These are phyloP conservation scores for Pseudogymnoascus sp. DNA, from an alignment of 2,329 filamentous ascomycete genomes.

Conservation along the genomic window DNA sequence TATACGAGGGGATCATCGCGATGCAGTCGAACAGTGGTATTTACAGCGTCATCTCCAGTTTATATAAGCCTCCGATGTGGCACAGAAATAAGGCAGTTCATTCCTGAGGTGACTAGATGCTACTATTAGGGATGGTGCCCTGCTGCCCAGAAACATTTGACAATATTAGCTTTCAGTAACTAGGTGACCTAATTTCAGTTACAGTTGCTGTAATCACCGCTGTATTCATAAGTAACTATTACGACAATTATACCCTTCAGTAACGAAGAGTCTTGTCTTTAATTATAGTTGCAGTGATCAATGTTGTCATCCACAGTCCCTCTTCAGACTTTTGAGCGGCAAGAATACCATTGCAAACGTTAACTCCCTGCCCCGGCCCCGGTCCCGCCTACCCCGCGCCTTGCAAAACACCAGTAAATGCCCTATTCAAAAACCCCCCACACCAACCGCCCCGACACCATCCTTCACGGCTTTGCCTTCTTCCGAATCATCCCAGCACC, in stretches of 20 bases:
- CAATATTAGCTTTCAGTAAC: not conserved
- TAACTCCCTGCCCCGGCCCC: not conserved
- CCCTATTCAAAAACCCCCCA: not conserved
- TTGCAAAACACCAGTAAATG: not conserved
- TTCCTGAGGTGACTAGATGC: not conserved
- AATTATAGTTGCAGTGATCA: not conserved
- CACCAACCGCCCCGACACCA: not conserved
- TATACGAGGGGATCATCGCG: slow-evolving; percentile 5
- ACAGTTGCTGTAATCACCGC: not conserved
- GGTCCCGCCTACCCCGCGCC: not conserved
- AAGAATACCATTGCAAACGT: not conserved
- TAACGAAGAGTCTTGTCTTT: not conserved
- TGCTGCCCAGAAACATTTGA: too few relatives aligned
- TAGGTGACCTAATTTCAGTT: not conserved
- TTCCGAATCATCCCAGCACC: slow-evolving; percentile 46
- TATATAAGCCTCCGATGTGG: not conserved
- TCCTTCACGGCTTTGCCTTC: slow-evolving; percentile 42
- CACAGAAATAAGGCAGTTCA: not conserved
- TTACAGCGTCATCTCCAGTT: not conserved
- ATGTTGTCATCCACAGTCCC: not conserved
- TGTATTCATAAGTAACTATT: not conserved
- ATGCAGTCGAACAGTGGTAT: not conserved
- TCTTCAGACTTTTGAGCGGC: not conserved
- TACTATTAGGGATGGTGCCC: not conserved
- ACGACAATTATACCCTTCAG: not conserved